Percentiles rank a stretch among this genome's conserved stretches.
phyloP scores from a whole-genome alignment of 2,329 filamentous ascomycete genomes.

The Hypoxylon sp. region DNA sequence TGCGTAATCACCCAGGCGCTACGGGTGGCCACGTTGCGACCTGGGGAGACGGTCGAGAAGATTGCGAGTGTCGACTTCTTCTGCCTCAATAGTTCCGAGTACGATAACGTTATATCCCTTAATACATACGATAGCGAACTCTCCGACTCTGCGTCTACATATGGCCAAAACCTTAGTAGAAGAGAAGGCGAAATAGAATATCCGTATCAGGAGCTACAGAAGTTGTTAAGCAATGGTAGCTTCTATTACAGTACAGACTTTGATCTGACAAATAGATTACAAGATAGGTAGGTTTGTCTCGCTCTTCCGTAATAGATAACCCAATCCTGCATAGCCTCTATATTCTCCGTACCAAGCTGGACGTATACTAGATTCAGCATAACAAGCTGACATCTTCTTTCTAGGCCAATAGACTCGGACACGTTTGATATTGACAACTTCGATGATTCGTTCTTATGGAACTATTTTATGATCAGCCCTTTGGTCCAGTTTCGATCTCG shows the following conservation, averaged over 20 bases:
- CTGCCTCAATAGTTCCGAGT: constrained; percentile 88
- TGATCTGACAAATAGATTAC: constrained; percentile 91
- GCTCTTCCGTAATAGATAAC: constrained; percentile 1
- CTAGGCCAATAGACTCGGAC: constrained; percentile 78
- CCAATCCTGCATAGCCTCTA: constrained; percentile 7
- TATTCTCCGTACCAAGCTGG: constrained; percentile 1
- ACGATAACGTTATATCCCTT: constrained; percentile 79
- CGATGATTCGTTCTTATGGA: constrained; percentile 95
- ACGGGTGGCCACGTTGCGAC: constrained; percentile 84
- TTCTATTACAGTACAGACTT: constrained; percentile 99
- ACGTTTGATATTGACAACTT: constrained; percentile 93
- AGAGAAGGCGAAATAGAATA: constrained; percentile 83
- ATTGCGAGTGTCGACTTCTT: constrained; percentile 93
- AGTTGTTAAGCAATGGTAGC: constrained; percentile 90
- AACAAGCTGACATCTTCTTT: constrained; percentile 43
- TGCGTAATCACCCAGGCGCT: constrained; percentile 87
- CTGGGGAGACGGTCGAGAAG: constrained; percentile 89
- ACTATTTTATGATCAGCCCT: constrained; percentile 97
- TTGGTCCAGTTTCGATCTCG: constrained; percentile 90
- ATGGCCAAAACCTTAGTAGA: constrained; percentile 70
- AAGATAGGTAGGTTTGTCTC: constrained; percentile 80
- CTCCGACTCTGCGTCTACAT: constrained; percentile 63
- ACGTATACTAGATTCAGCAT: constrained; percentile 10
- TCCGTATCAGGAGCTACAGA: constrained; percentile 90
- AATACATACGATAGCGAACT: constrained; percentile 67